A percentile compares a stretch with the other conserved stretches of the same genome.
phyloP scores from a whole-genome alignment of 2,329 filamentous ascomycete genomes.

The Anisogramma anomala region DNA sequence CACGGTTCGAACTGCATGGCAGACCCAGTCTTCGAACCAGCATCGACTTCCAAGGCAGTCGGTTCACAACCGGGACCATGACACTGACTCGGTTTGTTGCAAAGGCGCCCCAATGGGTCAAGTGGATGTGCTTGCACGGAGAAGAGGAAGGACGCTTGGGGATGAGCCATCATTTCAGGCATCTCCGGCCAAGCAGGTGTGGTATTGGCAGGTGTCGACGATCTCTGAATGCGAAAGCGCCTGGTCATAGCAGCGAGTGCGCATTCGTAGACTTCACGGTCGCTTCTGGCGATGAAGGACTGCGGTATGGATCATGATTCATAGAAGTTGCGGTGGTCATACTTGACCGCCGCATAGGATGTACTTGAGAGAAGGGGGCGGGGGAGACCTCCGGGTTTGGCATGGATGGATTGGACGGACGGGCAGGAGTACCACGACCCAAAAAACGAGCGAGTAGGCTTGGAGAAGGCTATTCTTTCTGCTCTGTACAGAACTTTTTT shows the following conservation, averaged over 20 bases:
- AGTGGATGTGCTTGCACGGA: not conserved
- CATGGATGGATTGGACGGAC: no score
- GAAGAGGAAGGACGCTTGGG: not conserved
- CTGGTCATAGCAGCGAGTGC: not conserved
- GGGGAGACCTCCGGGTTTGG: no score
- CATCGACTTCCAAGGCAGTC: no score
- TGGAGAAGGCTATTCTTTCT: not conserved
- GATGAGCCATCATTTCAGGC: conserved; percentile 1
- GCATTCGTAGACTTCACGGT: not conserved
- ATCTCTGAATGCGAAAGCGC: not conserved
- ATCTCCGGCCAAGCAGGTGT: not conserved
- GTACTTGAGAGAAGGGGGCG: not conserved
- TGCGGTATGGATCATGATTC: not conserved
- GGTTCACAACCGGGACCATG: not conserved
- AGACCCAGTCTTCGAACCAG: not conserved
- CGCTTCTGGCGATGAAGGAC: not conserved
- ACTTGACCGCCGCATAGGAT: no score
- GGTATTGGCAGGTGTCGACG: conserved; percentile 3
- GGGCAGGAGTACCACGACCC: not conserved
- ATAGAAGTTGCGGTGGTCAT: not conserved
- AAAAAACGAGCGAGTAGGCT: not conserved
- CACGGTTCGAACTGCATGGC: not conserved
- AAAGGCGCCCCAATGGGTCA: not conserved
- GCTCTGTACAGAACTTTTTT: conserved; percentile 4
- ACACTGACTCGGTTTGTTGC: not conserved